Evolutionary conservation across 2,329 filamentous ascomycete species (phyloP).

Genomic region (Zelopaecilomyces penicillatus): DNA sequence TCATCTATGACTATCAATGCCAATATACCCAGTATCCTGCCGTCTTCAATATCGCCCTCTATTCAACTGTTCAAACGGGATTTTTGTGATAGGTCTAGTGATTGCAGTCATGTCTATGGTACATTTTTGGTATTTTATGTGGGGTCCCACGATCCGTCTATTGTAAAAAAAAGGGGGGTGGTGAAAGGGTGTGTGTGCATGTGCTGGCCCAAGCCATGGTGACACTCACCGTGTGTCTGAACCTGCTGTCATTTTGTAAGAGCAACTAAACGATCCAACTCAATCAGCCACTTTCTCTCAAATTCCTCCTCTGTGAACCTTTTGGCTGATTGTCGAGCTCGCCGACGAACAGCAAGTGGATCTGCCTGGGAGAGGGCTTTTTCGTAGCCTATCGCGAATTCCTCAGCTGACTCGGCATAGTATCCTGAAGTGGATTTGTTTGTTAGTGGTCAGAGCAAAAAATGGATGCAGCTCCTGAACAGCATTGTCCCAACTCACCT

Average conservation of each 20-base stretch:
- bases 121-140: too few species aligned
- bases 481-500: slow-evolving; percentile 39
- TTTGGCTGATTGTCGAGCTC: slow-evolving; percentile 70
- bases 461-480: neutral
- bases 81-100: too few species aligned
- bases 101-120: too few species aligned
- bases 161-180: neutral
- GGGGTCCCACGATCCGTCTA: slow-evolving; percentile 1
- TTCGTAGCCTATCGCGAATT: slow-evolving; percentile 76
- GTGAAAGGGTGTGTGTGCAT: slow-evolving; percentile 19
- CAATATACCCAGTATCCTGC: too few species aligned
- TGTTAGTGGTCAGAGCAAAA: slow-evolving; percentile 2
- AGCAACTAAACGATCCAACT: slow-evolving; percentile 64
- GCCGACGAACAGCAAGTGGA: slow-evolving; percentile 62
- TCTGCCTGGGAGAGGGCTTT: slow-evolving; percentile 66
- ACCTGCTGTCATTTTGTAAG: slow-evolving; percentile 19
- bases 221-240: neutral
- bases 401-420: slow-evolving; percentile 66
- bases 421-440: slow-evolving; percentile 49
- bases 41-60: too few species aligned
- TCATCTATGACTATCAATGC: too few species aligned
- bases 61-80: too few species aligned
- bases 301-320: slow-evolving; percentile 88
- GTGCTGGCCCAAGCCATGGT: slow-evolving; percentile 10
- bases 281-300: slow-evolving; percentile 63